Evolutionary conservation across 1,139 yeast species (phyloP).

Genomic region (Casaregolazyma lundiana): DNA sequence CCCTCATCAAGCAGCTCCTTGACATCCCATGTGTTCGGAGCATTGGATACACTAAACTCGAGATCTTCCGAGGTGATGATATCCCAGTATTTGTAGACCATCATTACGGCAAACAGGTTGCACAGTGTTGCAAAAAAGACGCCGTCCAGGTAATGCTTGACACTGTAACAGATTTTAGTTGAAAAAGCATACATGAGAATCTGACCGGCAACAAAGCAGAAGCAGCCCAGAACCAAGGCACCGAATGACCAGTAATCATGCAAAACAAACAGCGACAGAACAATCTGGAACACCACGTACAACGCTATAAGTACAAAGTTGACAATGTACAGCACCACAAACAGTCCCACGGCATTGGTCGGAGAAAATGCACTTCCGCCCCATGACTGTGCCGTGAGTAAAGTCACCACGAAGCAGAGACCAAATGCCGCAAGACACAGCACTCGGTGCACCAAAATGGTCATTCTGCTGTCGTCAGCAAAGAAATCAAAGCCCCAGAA

Average conservation of each 20-base stretch:
- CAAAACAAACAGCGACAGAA: conserved; percentile 63
- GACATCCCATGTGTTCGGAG: conserved; percentile 45
- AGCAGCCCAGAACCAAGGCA: conserved; percentile 60
- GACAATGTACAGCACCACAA: conserved; percentile 62
- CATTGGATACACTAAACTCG: conserved; percentile 75
- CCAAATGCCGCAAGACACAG: conserved; percentile 51
- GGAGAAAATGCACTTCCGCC: conserved; percentile 35
- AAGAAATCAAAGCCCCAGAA: conserved; percentile 79
- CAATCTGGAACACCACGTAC: conserved; percentile 66
- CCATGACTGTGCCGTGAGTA: conserved; percentile 75
- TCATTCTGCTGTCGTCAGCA: conserved; percentile 81
- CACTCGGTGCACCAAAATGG: conserved; percentile 55
- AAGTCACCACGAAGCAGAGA: conserved; percentile 59
- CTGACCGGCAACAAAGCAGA: conserved; percentile 81
- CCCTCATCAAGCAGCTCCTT: conserved; percentile 40
- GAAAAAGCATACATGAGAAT: conserved; percentile 67
- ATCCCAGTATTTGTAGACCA: conserved; percentile 96
- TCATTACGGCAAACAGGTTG: conserved; percentile 79
- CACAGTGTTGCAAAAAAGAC: conserved; percentile 77
- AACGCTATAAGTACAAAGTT: conserved; percentile 62
- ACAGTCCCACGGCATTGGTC: conserved; percentile 56
- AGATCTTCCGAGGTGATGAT: conserved; percentile 93
- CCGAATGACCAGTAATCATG: conserved; percentile 87
- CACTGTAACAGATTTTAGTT: conserved; percentile 57
- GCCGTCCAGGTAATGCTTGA: conserved; percentile 87